Base-by-base conservation (phyloP, 2,329 filamentous ascomycete genomes). In the Macrophomina tecta region DNA sequence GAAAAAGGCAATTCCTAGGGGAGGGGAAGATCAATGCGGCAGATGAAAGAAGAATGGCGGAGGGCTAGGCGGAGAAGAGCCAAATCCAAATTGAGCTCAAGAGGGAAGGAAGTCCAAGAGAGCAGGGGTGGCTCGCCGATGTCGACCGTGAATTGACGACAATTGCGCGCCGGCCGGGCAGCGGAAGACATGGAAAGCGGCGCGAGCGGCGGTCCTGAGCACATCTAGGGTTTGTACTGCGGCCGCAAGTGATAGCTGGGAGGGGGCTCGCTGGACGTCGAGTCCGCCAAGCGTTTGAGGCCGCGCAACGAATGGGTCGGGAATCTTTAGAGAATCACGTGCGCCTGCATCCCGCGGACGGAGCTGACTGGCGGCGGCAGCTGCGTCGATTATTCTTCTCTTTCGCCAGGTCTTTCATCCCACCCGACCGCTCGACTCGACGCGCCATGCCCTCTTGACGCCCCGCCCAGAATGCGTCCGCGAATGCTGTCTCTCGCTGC, bases 61-160 rank as follows among this genome's bases (percentile, higher is more conserved):
- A 34, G 42, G n/a, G 58, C 14, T 45, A 49, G 28, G 56, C 58
- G 53, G 38, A 52, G 36, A 45, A 52, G 38, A 45, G 53, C 14
- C 30, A 61, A 52, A 51, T 23, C 42, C 42, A 61, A 52, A 45
- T 16, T 18, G 18, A 52, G 53, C 55, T 66, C 63, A 66, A 66
- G 64, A 66, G 52, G 53, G 64, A 66, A 65, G 42, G 63, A 65
- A 53, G 63, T 40, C 40, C 34, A 65, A n/a, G 28, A 58, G 51
- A 65, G 63, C 63, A 65, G 63, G 63, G 45, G 64, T 61, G 34
- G 64, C 36, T 65, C 34, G 42, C 36, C 53, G 53, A 40, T 38
- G 36, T 60, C 64, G 36, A 66, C 34, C 53, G 45, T 28, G 52
- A 56, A 66, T 49, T 51, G 46, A 60, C 49, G 61, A 53, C 53